Conservation (phyloP, 1,284 basidiomycete species). For the Boletellus deceptivus region DNA sequence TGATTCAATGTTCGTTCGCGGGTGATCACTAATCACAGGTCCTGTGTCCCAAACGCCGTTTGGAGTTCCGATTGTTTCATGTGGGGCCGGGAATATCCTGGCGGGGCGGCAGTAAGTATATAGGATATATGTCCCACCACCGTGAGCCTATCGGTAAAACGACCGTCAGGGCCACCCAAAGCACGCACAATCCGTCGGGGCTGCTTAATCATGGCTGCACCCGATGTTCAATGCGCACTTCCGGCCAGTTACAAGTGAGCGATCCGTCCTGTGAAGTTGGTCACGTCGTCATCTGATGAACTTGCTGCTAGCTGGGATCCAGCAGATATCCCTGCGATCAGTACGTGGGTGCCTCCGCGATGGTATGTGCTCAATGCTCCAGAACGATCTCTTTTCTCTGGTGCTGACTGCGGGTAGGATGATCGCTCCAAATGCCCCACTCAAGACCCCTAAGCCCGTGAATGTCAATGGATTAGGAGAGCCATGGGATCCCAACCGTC, state of each 20-base stretch:
- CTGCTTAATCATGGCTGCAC: conserved; percentile 16
- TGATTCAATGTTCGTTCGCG: not conserved
- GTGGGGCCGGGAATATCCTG: not conserved
- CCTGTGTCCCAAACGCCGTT: conserved; percentile 2
- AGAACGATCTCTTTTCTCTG: not conserved
- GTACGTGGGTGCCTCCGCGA: conserved; percentile 27
- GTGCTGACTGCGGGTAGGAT: conserved; percentile 15
- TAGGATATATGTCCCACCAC: not conserved
- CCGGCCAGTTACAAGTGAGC: conserved; percentile 19
- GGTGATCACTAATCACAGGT: not conserved
- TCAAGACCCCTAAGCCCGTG: not conserved
- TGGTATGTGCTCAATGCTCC: conserved; percentile 11
- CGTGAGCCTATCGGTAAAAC: not conserved
- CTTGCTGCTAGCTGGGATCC: conserved; percentile 24
- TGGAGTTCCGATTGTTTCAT: not conserved
- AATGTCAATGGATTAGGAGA: conserved; percentile 27
- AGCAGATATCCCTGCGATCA: conserved; percentile 18
- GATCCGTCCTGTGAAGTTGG: not conserved
- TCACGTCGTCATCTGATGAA: conserved; percentile 4
- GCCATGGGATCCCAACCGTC: conserved; percentile 19
- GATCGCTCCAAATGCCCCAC: conserved; percentile 10
- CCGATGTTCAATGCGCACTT: conserved; percentile 19
- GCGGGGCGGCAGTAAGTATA: not conserved
- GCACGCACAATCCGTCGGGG: not conserved
- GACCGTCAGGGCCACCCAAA: not conserved